Evolutionary conservation across 805 yeast species (phyloP).

Genomic region (Cyberlindnera petersonii): DNA sequence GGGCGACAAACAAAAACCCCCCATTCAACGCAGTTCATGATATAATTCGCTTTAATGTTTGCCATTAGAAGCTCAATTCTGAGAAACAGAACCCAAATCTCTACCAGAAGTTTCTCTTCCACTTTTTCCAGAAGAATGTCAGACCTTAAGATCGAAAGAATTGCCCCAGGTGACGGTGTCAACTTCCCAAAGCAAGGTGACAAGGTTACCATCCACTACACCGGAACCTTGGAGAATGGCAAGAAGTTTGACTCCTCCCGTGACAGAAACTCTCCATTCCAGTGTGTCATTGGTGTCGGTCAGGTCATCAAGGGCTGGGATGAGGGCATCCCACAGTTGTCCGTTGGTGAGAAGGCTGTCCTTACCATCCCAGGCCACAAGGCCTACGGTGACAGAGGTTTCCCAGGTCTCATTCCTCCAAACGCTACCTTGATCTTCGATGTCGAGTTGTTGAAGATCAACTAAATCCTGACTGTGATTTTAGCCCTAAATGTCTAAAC

Average conservation of each 20-base stretch:
- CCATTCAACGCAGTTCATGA: background rate
- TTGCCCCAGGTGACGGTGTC: constrained; percentile 63
- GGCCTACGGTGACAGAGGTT: constrained; percentile 93
- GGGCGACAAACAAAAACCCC: no score
- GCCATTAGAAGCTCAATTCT: constrained; percentile 11
- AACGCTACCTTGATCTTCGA: constrained; percentile 89
- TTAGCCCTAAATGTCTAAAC: no score
- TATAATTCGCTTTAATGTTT: constrained; percentile 8
- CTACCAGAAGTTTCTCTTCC: constrained; percentile 19
- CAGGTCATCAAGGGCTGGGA: constrained; percentile 98
- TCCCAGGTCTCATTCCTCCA: constrained; percentile 96
- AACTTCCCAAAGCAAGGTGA: constrained; percentile 87
- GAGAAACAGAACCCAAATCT: constrained; percentile 5
- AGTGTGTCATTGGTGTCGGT: constrained; percentile 90
- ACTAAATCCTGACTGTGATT: constrained; percentile 24
- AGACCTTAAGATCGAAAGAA: constrained; percentile 30
- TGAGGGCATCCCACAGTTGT: constrained; percentile 85
- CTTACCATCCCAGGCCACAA: constrained; percentile 89
- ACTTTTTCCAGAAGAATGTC: constrained; percentile 25
- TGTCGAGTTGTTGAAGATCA: constrained; percentile 59
- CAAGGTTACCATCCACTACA: constrained; percentile 88
- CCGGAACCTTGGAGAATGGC: constrained; percentile 93
- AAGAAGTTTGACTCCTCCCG: constrained; percentile 93
- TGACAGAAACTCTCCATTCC: constrained; percentile 94
- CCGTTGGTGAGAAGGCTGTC: constrained; percentile 89